These are phyloP conservation scores for Penicillium steckii DNA, from an alignment of 495 filamentous ascomycete species.

Conservation along the genomic window DNA sequence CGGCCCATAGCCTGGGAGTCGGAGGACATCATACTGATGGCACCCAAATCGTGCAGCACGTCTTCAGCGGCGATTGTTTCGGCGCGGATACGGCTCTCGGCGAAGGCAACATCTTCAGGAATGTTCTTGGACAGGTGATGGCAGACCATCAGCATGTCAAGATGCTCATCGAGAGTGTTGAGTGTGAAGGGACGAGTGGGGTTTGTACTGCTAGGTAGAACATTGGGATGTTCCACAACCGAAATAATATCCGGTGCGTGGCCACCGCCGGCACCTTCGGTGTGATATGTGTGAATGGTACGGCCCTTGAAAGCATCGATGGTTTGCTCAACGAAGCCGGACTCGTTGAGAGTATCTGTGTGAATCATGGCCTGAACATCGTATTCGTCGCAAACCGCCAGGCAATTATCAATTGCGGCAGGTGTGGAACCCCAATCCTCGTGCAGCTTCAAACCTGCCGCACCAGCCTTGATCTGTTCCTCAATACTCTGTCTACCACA, in stretches of 20 bases:
- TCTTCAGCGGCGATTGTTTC: slow-evolving; percentile 98
- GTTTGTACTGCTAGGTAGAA: slow-evolving; percentile 89
- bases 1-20: slow-evolving; percentile 98
- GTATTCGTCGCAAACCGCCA: slow-evolving; percentile 82
- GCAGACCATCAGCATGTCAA: slow-evolving; percentile 99
- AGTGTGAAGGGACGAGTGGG: slow-evolving; percentile 88
- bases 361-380: slow-evolving; percentile 97
- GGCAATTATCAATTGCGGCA: slow-evolving; percentile 87
- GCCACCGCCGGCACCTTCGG: slow-evolving; percentile 93
- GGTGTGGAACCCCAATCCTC: slow-evolving; percentile 98
- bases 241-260: slow-evolving; percentile 97
- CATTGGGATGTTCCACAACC: slow-evolving; percentile 89
- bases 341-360: slow-evolving; percentile 97
- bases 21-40: slow-evolving; percentile 97
- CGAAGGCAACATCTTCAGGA: slow-evolving; percentile 94
- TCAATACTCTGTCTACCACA: slow-evolving; percentile 65
- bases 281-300: slow-evolving; percentile 98
- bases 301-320: slow-evolving; percentile 83
- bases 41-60: slow-evolving; percentile 92
- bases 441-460: slow-evolving; percentile 89
- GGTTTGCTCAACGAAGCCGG: slow-evolving; percentile 93
- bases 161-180: slow-evolving; percentile 95
- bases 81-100: slow-evolving; percentile 89
- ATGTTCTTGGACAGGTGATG: slow-evolving; percentile 92
- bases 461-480: slow-evolving; percentile 82